phyloP scores from a whole-genome alignment of 768 basidiomycete genomes.

The Termitomyces sp. region DNA sequence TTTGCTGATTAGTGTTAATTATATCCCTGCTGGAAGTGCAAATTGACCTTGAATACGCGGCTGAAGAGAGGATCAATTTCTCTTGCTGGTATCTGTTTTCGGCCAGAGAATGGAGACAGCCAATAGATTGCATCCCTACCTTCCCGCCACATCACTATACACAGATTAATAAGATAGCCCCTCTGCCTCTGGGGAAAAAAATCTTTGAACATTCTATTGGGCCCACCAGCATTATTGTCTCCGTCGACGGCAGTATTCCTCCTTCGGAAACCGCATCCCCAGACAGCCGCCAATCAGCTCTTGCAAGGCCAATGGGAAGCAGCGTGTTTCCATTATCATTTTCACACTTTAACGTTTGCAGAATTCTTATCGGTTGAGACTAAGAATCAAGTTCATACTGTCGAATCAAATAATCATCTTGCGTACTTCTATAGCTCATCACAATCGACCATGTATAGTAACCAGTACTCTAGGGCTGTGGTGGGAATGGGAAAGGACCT shows the following conservation, averaged over 20 bases:
- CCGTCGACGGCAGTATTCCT: neutral
- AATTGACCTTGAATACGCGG: neutral
- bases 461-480: too few relatives aligned
- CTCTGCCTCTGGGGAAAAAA: neutral
- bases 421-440: too few relatives aligned
- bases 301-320: too few relatives aligned
- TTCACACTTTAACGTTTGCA: too few relatives aligned
- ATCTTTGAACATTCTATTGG: neutral
- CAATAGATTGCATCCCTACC: neutral
- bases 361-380: too few relatives aligned
- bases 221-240: neutral
- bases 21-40: neutral
- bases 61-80: neutral
- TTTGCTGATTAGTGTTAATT: neutral
- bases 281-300: neutral
- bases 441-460: too few relatives aligned
- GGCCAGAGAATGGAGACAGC: neutral
- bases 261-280: neutral
- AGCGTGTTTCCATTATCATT: too few relatives aligned
- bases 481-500: too few relatives aligned
- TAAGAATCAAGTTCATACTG: too few relatives aligned
- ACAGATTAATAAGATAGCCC: neutral
- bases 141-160: neutral
- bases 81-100: neutral
- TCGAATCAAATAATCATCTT: too few relatives aligned